A percentile compares a stretch with the other conserved stretches of the same genome.
Evolutionary conservation across 495 filamentous ascomycete genomes (phyloP).

Genomic region (Trichoderma virens): DNA sequence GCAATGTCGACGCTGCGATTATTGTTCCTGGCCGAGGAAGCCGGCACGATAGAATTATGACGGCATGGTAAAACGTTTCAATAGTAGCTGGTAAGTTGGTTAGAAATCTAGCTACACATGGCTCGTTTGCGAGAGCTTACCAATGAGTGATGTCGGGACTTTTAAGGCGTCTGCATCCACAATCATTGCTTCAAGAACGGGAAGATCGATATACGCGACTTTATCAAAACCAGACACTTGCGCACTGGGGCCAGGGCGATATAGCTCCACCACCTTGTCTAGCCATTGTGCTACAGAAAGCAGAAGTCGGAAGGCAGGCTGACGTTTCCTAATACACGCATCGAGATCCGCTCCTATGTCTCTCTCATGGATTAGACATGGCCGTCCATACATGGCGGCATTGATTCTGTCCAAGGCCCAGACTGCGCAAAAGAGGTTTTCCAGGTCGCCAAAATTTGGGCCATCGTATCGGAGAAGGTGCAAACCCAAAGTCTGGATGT

Average conservation of each 20-base stretch:
- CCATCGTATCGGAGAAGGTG: constrained; percentile 41
- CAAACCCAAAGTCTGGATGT: constrained; percentile 58
- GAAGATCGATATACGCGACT: constrained; percentile 42
- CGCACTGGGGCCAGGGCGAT: constrained; percentile 49
- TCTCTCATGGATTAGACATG: constrained; percentile 56
- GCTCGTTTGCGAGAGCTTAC: constrained; percentile 33
- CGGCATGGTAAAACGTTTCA: constrained; percentile 63
- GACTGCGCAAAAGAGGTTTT: constrained; percentile 55
- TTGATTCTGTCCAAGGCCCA: constrained; percentile 63
- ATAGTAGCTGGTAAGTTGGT: constrained; percentile 40
- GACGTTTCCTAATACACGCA: constrained; percentile 35
- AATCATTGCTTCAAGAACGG: constrained; percentile 61
- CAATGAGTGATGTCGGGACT: constrained; percentile 34
- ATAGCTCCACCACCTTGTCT: constrained; percentile 59
- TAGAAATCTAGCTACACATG: constrained; percentile 17
- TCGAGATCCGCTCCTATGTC: constrained; percentile 51
- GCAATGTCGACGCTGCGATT: constrained; percentile 30
- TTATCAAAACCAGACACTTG: constrained; percentile 30
- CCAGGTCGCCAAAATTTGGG: constrained; percentile 19
- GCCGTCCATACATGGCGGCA: constrained; percentile 54
- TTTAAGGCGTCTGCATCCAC: constrained; percentile 33
- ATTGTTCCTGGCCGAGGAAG: constrained; percentile 24
- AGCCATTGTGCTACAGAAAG: constrained; percentile 44
- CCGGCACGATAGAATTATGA: constrained; percentile 52
- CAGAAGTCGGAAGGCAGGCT: constrained; percentile 39